These are phyloP conservation scores for Cetradonia linearis DNA, from an alignment of 495 filamentous ascomycete genomes.

Conservation along the genomic window DNA sequence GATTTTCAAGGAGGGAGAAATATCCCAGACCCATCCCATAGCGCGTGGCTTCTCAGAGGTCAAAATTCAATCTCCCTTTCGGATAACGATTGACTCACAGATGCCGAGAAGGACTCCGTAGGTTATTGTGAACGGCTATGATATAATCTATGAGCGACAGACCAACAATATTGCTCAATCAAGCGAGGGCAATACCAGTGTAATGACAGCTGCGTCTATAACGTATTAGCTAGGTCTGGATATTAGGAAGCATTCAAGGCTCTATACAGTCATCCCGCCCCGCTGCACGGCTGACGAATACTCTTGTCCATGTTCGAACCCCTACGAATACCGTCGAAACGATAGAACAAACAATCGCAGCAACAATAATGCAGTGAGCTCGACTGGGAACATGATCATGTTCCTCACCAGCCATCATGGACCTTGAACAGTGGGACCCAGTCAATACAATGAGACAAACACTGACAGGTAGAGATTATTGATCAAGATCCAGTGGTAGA, in stretches of 20 bases:
- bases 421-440: background rate
- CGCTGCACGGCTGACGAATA: conserved; percentile 15
- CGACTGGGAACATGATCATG: conserved; percentile 11
- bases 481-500: background rate
- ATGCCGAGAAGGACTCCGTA: conserved; percentile 23
- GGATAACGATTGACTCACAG: conserved; percentile 4
- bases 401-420: conserved; percentile 10
- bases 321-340: conserved; percentile 20
- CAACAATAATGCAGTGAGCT: conserved; percentile 19
- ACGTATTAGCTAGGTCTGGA: conserved; percentile 5
- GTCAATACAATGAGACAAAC: background rate
- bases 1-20: background rate
- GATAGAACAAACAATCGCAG: conserved; percentile 17
- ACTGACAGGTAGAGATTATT: background rate
- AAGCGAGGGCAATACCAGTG: conserved; percentile 10
- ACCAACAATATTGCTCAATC: background rate
- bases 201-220: conserved; percentile 18
- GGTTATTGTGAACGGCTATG: conserved; percentile 20
- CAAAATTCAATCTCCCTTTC: background rate
- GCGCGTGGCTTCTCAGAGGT: background rate
- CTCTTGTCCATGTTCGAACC: conserved; percentile 21
- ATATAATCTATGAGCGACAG: background rate
- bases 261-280: conserved; percentile 26
- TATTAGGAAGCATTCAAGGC: background rate
- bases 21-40: conserved; percentile 12